Evolutionary conservation across 768 basidiomycete genomes (phyloP), one percentile per base, ranked within the genome.

Genomic region (Phylloporus sp.): DNA sequence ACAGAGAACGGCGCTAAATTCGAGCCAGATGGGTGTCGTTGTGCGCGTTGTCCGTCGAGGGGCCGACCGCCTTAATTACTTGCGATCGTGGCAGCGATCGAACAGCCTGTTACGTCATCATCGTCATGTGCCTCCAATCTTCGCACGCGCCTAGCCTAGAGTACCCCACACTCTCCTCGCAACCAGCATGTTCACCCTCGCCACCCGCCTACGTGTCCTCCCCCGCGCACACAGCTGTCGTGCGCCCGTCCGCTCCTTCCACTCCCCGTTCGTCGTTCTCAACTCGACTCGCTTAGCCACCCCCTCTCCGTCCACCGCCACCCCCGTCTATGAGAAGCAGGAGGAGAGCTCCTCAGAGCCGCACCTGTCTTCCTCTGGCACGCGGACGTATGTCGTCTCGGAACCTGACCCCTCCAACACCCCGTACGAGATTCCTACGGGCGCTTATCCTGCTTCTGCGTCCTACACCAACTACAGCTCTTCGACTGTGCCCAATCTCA

Each of bases 321-420:
- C 68, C 15, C 48, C 59, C 16, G 59, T 73, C 11, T 85, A 88
- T 68, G 84, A 87, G 66, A 88, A 87, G 64, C 77, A 85, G 59
- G 41, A 70, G 50, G 80, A 85, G 58, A 65, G 66, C 57, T 72
- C 76, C 22, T 61, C 76, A 29, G 81, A 85, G 59, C 78, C 80
- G 1, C 64, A 73, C 52, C 41, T 70, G 20, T 67, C 76, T 2
- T 68, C 67, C 32, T 65, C 71, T 31, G 81, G 80, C 29, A 74
- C 76, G 27, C 82, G 76, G 51, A 84, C 82, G 29, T 85, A 88
- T 60, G 84, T 88, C 56, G 86, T 88, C 56, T 86, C 84, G 28
- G 76, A 85, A 64, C 86, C 86, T 34, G 84, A 88, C 68, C 76
- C 79, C 29, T 72, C 80, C 50, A 65, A 81, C 49, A 77, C 74